Base-by-base conservation (phyloP, 768 basidiomycete genomes). In the Mycena polygramma region DNA sequence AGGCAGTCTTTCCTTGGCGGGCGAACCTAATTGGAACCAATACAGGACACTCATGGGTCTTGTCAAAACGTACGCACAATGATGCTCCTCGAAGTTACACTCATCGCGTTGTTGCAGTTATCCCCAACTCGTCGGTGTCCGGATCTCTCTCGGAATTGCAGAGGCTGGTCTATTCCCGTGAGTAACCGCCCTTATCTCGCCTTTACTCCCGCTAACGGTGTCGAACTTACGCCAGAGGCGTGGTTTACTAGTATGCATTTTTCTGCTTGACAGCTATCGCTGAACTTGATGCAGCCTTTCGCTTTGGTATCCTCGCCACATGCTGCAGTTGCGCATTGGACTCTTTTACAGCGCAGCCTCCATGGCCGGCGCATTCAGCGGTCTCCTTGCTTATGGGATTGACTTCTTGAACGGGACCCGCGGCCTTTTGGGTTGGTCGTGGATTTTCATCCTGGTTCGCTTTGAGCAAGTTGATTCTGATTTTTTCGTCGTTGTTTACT, bases 81-180 rank as follows among this genome's bases (percentile, higher is more conserved):
- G 26, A 46, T 17, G 11, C 20, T n/a, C 49, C 36, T n/a, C 7
- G 14, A 20, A 7, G 24, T 26, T 10, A 24, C 39, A 20, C 51
- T 53, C 10, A 55, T 14, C 30, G n/a, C 10, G 22, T 57, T 37
- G 14, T 45, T 22, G 9, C 71, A 92, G 91, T 39, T 92, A 90
- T 75, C 85, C 85, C 13, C 86, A 91, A 75, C 84, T 92, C 17
- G 85, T 91, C 15, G 90, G 84, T 24, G 84, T 82, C 15, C 86
- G 91, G 8, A 77, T 89, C 11, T 87, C 85, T 69, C 85, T 93
- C 0, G 92, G 92, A 5, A 75, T 90, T 4, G 87, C 90, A 1
- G 92, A 94, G 79, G 89, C 91, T 13, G 91, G 92, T 4, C 77
- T 92, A 22, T 93, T 91, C 78, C 92, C 92, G 68, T 73, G 9